phyloP scores from a whole-genome alignment of 805 yeast genomes.

The Nakazawaea anatomiae region DNA sequence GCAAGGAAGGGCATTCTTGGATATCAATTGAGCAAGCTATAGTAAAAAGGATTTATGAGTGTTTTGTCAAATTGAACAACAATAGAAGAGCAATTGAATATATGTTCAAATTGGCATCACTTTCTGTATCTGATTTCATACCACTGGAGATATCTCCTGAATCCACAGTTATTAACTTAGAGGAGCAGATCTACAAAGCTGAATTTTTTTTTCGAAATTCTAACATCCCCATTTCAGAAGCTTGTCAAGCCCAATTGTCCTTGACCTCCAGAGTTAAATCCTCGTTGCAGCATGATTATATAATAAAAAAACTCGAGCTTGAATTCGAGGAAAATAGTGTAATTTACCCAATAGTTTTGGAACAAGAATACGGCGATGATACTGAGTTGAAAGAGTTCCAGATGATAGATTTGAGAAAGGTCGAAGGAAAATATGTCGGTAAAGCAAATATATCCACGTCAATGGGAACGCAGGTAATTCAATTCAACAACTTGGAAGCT shows the following conservation, averaged over 20 bases:
- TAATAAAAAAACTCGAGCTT: constrained; percentile 16
- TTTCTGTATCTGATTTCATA: constrained; percentile 12
- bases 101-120: constrained; percentile 25
- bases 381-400: background rate
- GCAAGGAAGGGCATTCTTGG: constrained; percentile 26
- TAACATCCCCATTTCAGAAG: constrained; percentile 16
- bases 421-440: background rate
- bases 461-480: background rate
- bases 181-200: constrained; percentile 15
- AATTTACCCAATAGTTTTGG: constrained; percentile 1
- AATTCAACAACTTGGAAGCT: background rate
- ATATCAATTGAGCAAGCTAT: constrained; percentile 24
- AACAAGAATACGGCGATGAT: background rate
- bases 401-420: background rate
- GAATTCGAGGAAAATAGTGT: constrained; percentile 14
- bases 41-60: constrained; percentile 30
- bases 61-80: constrained; percentile 27
- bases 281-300: constrained; percentile 13
- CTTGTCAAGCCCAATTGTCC: constrained; percentile 23
- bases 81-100: constrained; percentile 26
- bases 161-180: constrained; percentile 10
- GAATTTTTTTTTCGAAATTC: constrained; percentile 15
- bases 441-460: background rate
- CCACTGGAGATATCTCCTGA: constrained; percentile 3
- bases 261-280: constrained; percentile 22